Evolutionary conservation across 2,329 filamentous ascomycete species (phyloP).

Genomic region (Penicillium italicum): DNA sequence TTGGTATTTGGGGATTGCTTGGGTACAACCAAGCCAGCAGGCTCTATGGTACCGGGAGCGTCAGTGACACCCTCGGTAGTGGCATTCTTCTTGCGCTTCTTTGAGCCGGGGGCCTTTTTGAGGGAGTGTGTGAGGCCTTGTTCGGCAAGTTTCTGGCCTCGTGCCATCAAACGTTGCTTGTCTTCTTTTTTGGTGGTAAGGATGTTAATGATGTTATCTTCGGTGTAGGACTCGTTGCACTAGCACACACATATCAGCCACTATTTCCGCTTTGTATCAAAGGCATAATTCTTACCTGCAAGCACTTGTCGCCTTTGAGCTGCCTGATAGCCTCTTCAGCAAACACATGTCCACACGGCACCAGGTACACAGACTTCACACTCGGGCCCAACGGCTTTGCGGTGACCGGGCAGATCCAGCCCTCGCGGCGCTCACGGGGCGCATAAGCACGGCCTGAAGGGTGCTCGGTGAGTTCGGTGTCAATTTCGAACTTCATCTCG

Average conservation of each 20-base stretch:
- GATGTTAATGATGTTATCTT: slow-evolving; percentile 77
- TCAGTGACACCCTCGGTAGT: slow-evolving; percentile 33
- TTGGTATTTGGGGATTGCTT: slow-evolving; percentile 11
- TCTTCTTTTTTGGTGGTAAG: slow-evolving; percentile 70
- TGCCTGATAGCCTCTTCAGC: slow-evolving; percentile 80
- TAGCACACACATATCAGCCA: slow-evolving; percentile 33
- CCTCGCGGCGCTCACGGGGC: slow-evolving; percentile 47
- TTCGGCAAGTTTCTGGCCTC: slow-evolving; percentile 66
- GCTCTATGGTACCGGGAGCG: slow-evolving; percentile 35
- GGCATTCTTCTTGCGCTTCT: slow-evolving; percentile 72
- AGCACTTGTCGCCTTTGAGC: slow-evolving; percentile 62
- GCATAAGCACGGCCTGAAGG: slow-evolving; percentile 39
- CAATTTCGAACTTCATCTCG: slow-evolving; percentile 71
- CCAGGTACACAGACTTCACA: slow-evolving; percentile 79
- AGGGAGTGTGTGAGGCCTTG: slow-evolving; percentile 77
- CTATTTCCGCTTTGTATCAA: not conserved
- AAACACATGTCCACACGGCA: slow-evolving; percentile 95
- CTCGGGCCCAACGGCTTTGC: slow-evolving; percentile 77
- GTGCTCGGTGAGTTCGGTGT: slow-evolving; percentile 37
- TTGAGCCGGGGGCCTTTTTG: slow-evolving; percentile 68
- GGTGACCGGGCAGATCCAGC: slow-evolving; percentile 81
- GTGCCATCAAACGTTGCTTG: slow-evolving; percentile 60
- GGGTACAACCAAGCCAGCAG: slow-evolving; percentile 32
- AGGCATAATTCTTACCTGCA: slow-evolving; percentile 46
- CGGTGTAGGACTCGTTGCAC: slow-evolving; percentile 71